Evolutionary conservation across 495 filamentous ascomycete species (phyloP), one percentile per base, ranked within the genome.

Genomic region (Astrocystis sublimbata): DNA sequence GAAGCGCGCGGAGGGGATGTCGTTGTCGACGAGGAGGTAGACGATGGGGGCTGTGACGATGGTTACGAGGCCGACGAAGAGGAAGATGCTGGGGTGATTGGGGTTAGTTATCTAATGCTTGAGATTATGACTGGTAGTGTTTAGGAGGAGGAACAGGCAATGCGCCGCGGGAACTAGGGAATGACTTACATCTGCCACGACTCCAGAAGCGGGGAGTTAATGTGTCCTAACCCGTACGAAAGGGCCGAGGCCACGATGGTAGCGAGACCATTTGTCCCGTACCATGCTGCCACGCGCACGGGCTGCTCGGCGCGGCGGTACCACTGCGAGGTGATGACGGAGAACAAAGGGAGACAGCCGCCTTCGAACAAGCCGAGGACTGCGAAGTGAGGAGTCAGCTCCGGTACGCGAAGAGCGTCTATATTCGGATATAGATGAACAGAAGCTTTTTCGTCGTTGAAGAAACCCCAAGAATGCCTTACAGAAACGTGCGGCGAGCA

Each of bases 351-450:
- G 30, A 87, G 71, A 63, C 83, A 86, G 10, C 83, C 84, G 0
- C 77, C 86, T 60, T 88, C 88, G 62, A 89, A 85, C 46, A 88
- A 68, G 3, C 88, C 87, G 0, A 89, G 71, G 43, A 90, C n/a
- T n/a, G n/a, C n/a, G n/a, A n/a, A n/a, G n/a, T n/a, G n/a, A n/a
- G n/a, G n/a, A n/a, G n/a, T n/a, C n/a, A n/a, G n/a, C n/a, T n/a
- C n/a, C n/a, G n/a, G n/a, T n/a, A n/a, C n/a, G n/a, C n/a, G n/a
- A n/a, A n/a, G n/a, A n/a, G n/a, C n/a, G n/a, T n/a, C n/a, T n/a
- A n/a, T n/a, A n/a, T n/a, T n/a, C n/a, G n/a, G n/a, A n/a, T n/a
- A n/a, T n/a, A n/a, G n/a, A n/a, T n/a, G n/a, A n/a, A n/a, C n/a
- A n/a, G n/a, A n/a, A n/a, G n/a, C n/a, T n/a, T n/a, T n/a, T n/a